phyloP scores from a whole-genome alignment of 192 early-diverging fungal species.

The Lobosporangium transversale region DNA sequence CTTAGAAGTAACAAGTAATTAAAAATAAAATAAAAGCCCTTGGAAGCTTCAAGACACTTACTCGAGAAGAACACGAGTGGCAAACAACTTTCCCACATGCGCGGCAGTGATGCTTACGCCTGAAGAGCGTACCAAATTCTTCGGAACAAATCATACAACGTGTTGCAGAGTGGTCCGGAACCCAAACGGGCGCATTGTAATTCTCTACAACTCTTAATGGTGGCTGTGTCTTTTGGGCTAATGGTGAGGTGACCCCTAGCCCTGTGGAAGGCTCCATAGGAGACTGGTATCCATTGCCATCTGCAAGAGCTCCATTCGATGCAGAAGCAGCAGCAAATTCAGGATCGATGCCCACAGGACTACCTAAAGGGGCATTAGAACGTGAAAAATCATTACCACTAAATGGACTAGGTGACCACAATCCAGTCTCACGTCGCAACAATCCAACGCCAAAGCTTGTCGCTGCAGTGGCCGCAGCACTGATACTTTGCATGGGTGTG shows the following conservation, averaged over 20 bases:
- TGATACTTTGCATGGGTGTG: constrained; percentile 41
- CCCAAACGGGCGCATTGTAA: constrained; percentile 76
- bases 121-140: constrained; percentile 70
- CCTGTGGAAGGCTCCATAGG: background rate
- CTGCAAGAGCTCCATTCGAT: no score
- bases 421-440: constrained; percentile 27
- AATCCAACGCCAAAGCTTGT: constrained; percentile 29
- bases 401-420: constrained; percentile 22
- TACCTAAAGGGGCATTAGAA: constrained; percentile 1
- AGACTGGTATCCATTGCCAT: background rate
- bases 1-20: constrained; percentile 9
- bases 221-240: background rate
- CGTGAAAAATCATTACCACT: constrained; percentile 16
- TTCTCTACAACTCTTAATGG: constrained; percentile 72
- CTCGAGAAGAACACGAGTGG: constrained; percentile 72
- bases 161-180: constrained; percentile 73
- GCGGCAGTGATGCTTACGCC: constrained; percentile 82
- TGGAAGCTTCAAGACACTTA: constrained; percentile 20
- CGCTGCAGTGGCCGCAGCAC: constrained; percentile 25
- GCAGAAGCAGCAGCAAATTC: constrained; percentile 8
- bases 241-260: no score
- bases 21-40: background rate
- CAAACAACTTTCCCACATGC: constrained; percentile 87
- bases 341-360: constrained; percentile 2
- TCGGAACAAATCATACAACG: constrained; percentile 78